phyloP scores from a whole-genome alignment of 495 filamentous ascomycete species.

The Aspergillus asperescens region DNA sequence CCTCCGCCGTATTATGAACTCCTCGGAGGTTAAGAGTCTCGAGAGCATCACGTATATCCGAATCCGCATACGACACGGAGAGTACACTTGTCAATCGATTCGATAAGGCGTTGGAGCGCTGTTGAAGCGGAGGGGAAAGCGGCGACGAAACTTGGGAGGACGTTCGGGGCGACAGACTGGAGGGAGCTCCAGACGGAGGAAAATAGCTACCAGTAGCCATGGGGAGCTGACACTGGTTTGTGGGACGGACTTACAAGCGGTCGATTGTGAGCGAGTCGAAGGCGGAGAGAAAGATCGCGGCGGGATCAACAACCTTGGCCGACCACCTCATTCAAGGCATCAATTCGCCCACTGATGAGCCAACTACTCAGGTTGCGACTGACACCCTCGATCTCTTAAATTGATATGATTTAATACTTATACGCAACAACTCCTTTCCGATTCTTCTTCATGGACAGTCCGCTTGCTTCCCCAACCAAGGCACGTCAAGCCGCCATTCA shows the following conservation, averaged over 20 bases:
- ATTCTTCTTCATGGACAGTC: slow-evolving; percentile 28
- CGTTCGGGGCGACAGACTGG: slow-evolving; percentile 21
- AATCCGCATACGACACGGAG: slow-evolving; percentile 86
- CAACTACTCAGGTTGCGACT: neutral
- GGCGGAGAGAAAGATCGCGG: neutral
- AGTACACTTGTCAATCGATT: slow-evolving; percentile 77
- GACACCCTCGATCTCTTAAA: neutral
- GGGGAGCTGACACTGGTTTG: slow-evolving; percentile 12
- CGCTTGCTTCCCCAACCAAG: slow-evolving; percentile 43
- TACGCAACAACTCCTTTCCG: neutral
- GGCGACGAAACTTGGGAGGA: slow-evolving; percentile 30
- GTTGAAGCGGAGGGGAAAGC: slow-evolving; percentile 29
- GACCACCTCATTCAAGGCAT: neutral
- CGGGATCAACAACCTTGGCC: neutral
- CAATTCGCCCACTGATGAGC: neutral
- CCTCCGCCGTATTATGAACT: slow-evolving; percentile 70
- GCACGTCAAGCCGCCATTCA: slow-evolving; percentile 45
- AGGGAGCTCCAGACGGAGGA: slow-evolving; percentile 19
- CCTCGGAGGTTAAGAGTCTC: slow-evolving; percentile 66
- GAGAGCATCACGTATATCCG: slow-evolving; percentile 84
- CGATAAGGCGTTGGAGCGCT: slow-evolving; percentile 59
- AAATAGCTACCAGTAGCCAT: slow-evolving; percentile 42
- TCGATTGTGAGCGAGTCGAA: slow-evolving; percentile 8
- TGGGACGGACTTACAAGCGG: neutral
- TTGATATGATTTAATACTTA: neutral